Base-by-base conservation (phyloP, 495 filamentous ascomycete genomes). In the Aspergillus kassunensis region DNA sequence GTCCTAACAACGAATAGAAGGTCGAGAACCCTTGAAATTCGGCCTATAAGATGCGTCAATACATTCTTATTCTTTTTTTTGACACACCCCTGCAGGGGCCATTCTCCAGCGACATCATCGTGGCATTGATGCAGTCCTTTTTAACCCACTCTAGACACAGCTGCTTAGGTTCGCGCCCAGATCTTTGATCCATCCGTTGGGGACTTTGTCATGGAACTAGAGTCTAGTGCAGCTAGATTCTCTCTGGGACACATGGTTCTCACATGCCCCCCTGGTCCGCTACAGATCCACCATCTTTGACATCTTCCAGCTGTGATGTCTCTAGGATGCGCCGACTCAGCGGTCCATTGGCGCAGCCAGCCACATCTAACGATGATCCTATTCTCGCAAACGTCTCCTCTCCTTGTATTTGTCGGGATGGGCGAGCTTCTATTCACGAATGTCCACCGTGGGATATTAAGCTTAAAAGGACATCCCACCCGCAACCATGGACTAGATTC, bases 361-460 rank as follows among this genome's bases (percentile, higher is more conserved):
- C 57, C 58, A 62, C 65, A 58, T 27, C 52, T 48, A 19, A 55
- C 36, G 59, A 65, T 71, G 61, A 69, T 70, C 58, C 53, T 66
- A 52, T 55, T 53, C 33, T 53, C 37, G 33, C 49, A 44, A 24
- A 44, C 15, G 20, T 31, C 41, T 36, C 36, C 31, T 23, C 25
- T 34, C 19, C 30, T 23, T 24, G n/a, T n/a, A n/a, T n/a, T n/a
- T n/a, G 19, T 11, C 40, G 29, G 11, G 20, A 50, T 45, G 40
- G 31, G 20, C 18, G 18, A 36, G 54, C 51, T 58, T 58, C 54
- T 46, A 21, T 53, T 53, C 61, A 37, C 30, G 34, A 44, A 25
- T 19, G 50, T 23, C 49, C 24, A 49, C 50, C 42, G 50, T 44
- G 36, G 44, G n/a, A 23, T 34, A 39, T 44, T 54, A 57, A 47